A percentile compares a stretch with the other conserved stretches of the same genome.
These are phyloP conservation scores for Ensete ventricosum DNA, from an alignment of 176 grass and related monocot species.

Conservation along the genomic window DNA sequence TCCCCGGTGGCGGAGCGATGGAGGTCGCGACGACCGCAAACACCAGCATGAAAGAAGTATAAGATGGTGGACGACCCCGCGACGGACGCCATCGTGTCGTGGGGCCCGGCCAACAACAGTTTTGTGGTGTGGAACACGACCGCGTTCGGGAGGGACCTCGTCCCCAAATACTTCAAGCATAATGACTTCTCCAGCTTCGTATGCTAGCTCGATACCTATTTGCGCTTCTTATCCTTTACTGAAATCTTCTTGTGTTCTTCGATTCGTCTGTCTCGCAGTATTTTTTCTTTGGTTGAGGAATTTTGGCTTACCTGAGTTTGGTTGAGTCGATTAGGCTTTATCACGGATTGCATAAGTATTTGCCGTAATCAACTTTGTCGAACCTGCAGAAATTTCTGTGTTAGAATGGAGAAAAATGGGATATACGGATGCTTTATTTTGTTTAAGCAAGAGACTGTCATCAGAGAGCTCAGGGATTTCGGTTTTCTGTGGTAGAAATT, in stretches of 20 bases:
- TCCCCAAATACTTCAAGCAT: conserved; percentile 99
- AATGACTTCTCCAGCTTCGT: conserved; percentile 99
- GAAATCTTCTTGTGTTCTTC: background rate
- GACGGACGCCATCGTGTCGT: conserved; percentile 8
- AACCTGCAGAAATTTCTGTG: background rate
- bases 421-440: background rate
- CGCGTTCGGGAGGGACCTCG: conserved; percentile 87
- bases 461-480: background rate
- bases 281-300: too few relatives aligned
- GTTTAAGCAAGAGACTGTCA: background rate
- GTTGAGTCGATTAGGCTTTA: background rate
- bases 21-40: background rate
- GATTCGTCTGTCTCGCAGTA: background rate
- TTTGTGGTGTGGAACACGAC: conserved; percentile 19
- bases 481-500: background rate
- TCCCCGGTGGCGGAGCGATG: background rate
- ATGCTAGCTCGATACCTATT: conserved; percentile 92
- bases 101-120: conserved; percentile 7
- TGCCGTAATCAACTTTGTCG: background rate
- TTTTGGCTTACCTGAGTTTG: background rate
- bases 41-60: background rate
- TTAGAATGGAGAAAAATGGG: background rate
- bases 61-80: conserved; percentile 11
- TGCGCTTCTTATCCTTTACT: background rate
- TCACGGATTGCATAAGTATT: background rate